Conservation (phyloP, 495 filamentous ascomycete genomes). For the Talaromyces proteolyticus region DNA sequence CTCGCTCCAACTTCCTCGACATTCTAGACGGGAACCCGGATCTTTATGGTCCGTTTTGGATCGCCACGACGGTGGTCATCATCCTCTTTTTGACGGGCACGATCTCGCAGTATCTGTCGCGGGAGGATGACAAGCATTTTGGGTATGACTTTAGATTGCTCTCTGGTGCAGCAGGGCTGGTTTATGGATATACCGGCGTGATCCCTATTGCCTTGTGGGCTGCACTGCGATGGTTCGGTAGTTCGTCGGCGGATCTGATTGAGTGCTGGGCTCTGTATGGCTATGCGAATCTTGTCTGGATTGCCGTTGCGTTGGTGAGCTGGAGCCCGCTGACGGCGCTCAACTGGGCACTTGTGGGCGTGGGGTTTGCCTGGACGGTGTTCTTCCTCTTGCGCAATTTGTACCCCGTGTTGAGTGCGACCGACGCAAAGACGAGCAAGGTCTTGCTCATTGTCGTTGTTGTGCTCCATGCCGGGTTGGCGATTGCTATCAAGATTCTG, state of each 20-base stretch:
- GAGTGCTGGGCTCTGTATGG: constrained; percentile 95
- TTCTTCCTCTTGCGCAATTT: constrained; percentile 87
- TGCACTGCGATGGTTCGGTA: constrained; percentile 87
- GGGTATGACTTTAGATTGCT: constrained; percentile 87
- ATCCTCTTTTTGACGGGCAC: constrained; percentile 94
- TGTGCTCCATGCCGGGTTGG: constrained; percentile 75
- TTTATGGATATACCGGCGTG: constrained; percentile 89
- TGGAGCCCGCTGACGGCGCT: constrained; percentile 79
- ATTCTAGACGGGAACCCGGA: constrained; percentile 96
- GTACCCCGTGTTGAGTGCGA: constrained; percentile 88
- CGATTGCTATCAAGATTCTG: constrained; percentile 88
- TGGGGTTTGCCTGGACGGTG: constrained; percentile 82
- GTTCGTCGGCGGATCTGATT: constrained; percentile 69
- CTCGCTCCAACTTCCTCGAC: constrained; percentile 90
- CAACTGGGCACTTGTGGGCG: constrained; percentile 88
- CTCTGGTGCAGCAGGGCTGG: constrained; percentile 74
- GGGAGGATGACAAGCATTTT: constrained; percentile 54
- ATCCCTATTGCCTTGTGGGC: constrained; percentile 84
- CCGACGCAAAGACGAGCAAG: constrained; percentile 86
- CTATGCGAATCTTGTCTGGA: constrained; percentile 94
- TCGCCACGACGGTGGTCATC: constrained; percentile 93
- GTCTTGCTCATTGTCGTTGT: constrained; percentile 80
- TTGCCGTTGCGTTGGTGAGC: constrained; percentile 85
- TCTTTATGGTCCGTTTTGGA: constrained; percentile 95
- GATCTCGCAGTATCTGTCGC: constrained; percentile 79